Percentiles rank a stretch among this genome's conserved stretches.
These are phyloP conservation scores for Dothistroma pini DNA, from an alignment of 2,329 filamentous ascomycete genomes.

Conservation along the genomic window DNA sequence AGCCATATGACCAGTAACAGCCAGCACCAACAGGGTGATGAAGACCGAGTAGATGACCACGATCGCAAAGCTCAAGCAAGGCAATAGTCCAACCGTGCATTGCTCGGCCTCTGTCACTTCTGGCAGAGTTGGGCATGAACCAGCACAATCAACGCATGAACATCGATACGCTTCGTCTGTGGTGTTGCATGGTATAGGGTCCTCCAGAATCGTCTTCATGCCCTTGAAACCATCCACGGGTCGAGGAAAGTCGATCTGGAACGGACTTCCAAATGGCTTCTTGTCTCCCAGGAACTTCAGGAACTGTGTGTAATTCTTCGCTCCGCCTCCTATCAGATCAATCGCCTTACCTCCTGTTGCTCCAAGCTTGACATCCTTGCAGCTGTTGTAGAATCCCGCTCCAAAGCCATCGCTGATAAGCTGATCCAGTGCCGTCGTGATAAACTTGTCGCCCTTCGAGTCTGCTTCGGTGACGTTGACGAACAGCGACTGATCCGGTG, in stretches of 20 bases:
- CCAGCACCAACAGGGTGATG: slow-evolving; percentile 62
- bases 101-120: slow-evolving; percentile 65
- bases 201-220: slow-evolving; percentile 71
- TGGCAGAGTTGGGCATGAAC: slow-evolving; percentile 77
- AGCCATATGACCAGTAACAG: slow-evolving; percentile 68
- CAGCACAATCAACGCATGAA: slow-evolving; percentile 88
- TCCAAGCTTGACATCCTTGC: slow-evolving; percentile 98
- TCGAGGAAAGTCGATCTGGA: slow-evolving; percentile 91
- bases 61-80: slow-evolving; percentile 89
- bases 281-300: slow-evolving; percentile 91
- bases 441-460: slow-evolving; percentile 55
- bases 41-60: slow-evolving; percentile 80
- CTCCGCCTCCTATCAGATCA: slow-evolving; percentile 91
- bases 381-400: slow-evolving; percentile 88
- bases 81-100: slow-evolving; percentile 82
- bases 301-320: slow-evolving; percentile 82
- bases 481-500: slow-evolving; percentile 91
- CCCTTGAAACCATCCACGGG: slow-evolving; percentile 56
- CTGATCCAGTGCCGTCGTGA: slow-evolving; percentile 90
- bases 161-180: slow-evolving; percentile 81
- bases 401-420: slow-evolving; percentile 81
- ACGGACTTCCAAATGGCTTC: slow-evolving; percentile 86
- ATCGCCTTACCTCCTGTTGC: slow-evolving; percentile 91
- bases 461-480: slow-evolving; percentile 81
- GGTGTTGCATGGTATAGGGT: slow-evolving; percentile 83